phyloP scores from a whole-genome alignment of 2,329 filamentous ascomycete species.

The Arthrobotrys entomopaga region DNA sequence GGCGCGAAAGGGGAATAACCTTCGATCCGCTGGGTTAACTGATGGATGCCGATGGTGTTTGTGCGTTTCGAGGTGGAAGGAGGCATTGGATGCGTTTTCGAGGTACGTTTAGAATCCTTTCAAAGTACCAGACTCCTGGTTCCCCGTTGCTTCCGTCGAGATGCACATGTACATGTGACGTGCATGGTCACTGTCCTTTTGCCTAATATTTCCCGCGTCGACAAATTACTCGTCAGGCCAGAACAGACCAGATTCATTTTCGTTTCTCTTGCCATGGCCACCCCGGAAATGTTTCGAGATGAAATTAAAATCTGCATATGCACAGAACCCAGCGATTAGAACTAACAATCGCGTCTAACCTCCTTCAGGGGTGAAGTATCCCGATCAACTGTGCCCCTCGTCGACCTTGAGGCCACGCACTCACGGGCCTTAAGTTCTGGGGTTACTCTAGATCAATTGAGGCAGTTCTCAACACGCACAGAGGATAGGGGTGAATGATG shows the following conservation, averaged over 20 bases:
- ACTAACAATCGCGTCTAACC: background rate
- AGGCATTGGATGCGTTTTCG: constrained; percentile 68
- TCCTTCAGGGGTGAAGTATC: constrained; percentile 53
- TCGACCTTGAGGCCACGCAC: constrained; percentile 68
- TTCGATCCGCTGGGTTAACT: constrained; percentile 68
- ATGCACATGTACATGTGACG: constrained; percentile 25
- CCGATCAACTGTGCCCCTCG: constrained; percentile 60
- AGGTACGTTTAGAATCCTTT: constrained; percentile 60
- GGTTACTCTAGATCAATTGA: constrained; percentile 66
- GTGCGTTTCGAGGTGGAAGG: constrained; percentile 70
- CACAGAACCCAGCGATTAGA: constrained; percentile 8
- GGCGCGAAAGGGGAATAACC: constrained; percentile 70
- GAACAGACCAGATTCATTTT: background rate
- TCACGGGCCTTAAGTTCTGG: constrained; percentile 65
- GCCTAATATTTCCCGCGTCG: background rate
- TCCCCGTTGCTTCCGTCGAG: background rate
- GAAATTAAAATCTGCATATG: constrained; percentile 45
- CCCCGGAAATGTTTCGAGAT: constrained; percentile 3
- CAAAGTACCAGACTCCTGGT: background rate
- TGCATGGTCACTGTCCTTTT: constrained; percentile 9
- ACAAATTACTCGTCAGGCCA: background rate
- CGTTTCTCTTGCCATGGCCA: constrained; percentile 10
- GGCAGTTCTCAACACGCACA: constrained; percentile 64
- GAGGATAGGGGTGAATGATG: constrained; percentile 22
- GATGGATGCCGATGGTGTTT: constrained; percentile 73